These are phyloP conservation scores for Dichotomopilus funicola DNA, from an alignment of 2,329 filamentous ascomycete species.

Conservation along the genomic window DNA sequence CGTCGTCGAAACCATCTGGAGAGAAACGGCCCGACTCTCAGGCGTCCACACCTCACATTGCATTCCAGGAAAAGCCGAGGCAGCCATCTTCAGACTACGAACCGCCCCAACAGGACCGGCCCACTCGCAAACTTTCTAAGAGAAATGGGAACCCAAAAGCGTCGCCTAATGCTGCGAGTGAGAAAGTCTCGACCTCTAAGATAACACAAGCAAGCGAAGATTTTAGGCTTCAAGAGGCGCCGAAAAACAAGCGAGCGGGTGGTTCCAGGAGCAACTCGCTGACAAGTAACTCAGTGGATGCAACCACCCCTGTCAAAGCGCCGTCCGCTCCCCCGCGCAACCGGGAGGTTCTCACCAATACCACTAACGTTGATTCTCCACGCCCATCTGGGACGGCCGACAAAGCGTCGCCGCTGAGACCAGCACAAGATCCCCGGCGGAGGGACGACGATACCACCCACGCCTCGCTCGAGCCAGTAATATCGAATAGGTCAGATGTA, in stretches of 20 bases:
- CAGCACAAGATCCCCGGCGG: slow-evolving; percentile 53
- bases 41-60: slow-evolving; percentile 74
- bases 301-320: slow-evolving; percentile 25
- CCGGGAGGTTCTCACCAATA: slow-evolving; percentile 13
- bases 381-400: slow-evolving; percentile 31
- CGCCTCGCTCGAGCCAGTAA: slow-evolving; percentile 38
- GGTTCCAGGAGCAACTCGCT: slow-evolving; percentile 41
- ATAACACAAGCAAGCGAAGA: slow-evolving; percentile 41
- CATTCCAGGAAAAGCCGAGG: slow-evolving; percentile 78
- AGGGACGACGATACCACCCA: slow-evolving; percentile 49
- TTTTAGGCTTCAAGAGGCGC: slow-evolving; percentile 76
- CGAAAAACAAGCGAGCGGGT: slow-evolving; percentile 51
- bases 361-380: slow-evolving; percentile 28
- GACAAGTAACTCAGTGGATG: slow-evolving; percentile 35
- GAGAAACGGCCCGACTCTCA: slow-evolving; percentile 46
- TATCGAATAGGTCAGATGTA: slow-evolving; percentile 35
- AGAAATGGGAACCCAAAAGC: slow-evolving; percentile 29
- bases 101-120: slow-evolving; percentile 45
- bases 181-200: slow-evolving; percentile 32
- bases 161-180: slow-evolving; percentile 35
- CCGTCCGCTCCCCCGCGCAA: slow-evolving; percentile 17
- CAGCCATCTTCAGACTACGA: slow-evolving; percentile 56
- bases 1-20: slow-evolving; percentile 34
- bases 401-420: slow-evolving; percentile 39
- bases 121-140: slow-evolving; percentile 44